Evolutionary conservation across 2,329 filamentous ascomycete species (phyloP).

Genomic region (Magnaporthiopsis rhizophila): DNA sequence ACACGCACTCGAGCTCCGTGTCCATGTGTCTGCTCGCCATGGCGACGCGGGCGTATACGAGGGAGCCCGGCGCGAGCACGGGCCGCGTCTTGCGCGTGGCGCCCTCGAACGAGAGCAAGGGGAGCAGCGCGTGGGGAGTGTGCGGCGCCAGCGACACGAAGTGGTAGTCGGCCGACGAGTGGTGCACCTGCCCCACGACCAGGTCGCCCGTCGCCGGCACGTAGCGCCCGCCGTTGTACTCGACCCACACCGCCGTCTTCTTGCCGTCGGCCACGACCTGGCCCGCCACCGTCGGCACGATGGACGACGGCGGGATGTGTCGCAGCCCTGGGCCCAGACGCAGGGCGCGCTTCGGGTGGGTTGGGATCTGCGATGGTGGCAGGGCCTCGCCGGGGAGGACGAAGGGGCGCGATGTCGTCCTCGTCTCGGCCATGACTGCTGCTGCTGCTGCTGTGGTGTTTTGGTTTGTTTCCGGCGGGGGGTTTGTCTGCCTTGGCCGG

Average conservation of each 20-base stretch:
- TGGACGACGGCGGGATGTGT: conserved; percentile 68
- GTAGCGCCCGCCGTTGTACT: conserved; percentile 67
- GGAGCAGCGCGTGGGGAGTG: conserved; percentile 59
- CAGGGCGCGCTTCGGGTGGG: conserved; percentile 59
- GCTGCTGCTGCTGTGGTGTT: no score
- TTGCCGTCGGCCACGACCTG: conserved; percentile 58
- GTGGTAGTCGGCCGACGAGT: conserved; percentile 68
- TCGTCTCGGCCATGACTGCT: background rate
- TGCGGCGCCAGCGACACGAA: conserved; percentile 67
- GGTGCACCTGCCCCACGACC: conserved; percentile 78
- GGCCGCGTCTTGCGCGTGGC: conserved; percentile 90
- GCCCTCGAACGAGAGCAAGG: conserved; percentile 85
- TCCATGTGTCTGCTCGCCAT: conserved; percentile 77
- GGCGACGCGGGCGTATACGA: conserved; percentile 83
- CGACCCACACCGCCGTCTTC: conserved; percentile 75
- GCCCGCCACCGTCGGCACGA: conserved; percentile 61
- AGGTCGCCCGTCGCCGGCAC: conserved; percentile 73
- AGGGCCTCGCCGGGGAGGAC: conserved; percentile 79
- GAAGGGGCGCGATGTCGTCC: conserved; percentile 31
- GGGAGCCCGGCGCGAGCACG: conserved; percentile 60
- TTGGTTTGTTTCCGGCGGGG: no score
- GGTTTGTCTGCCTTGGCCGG: no score
- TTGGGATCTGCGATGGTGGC: conserved; percentile 57
- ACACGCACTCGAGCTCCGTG: conserved; percentile 83
- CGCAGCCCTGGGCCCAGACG: conserved; percentile 79